Percentiles rank a stretch among this genome's conserved stretches.
Evolutionary conservation across 1,139 yeast genomes (phyloP).

Genomic region (Debaryomycetaceae sp.): DNA sequence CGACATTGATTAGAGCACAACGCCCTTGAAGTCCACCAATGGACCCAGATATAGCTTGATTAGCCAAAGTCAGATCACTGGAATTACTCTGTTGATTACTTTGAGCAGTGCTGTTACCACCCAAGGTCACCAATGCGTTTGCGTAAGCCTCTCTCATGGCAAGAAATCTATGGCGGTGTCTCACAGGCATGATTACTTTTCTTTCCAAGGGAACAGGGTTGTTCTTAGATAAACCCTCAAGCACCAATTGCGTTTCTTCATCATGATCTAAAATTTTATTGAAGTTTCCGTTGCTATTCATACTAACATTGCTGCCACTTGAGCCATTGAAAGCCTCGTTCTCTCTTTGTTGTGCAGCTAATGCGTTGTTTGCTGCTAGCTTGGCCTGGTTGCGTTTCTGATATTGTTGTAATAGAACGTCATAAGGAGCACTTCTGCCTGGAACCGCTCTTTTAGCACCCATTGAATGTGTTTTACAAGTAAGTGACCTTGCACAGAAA

Average conservation of each 20-base stretch:
- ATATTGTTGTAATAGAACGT: constrained; percentile 79
- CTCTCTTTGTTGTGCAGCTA: constrained; percentile 51
- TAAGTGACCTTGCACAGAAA: constrained; percentile 87
- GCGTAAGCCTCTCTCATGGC: constrained; percentile 85
- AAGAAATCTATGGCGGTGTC: constrained; percentile 67
- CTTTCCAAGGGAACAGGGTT: constrained; percentile 82
- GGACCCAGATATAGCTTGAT: constrained; percentile 51
- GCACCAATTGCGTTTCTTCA: constrained; percentile 89
- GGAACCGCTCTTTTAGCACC: constrained; percentile 94
- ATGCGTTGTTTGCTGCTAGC: constrained; percentile 76
- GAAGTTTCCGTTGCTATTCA: constrained; percentile 13
- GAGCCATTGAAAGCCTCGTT: constrained; percentile 41
- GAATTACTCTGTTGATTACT: constrained; percentile 14
- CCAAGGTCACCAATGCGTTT: constrained; percentile 45
- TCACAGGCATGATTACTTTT: constrained; percentile 65
- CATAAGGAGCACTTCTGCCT: constrained; percentile 92
- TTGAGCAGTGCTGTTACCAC: constrained; percentile 18
- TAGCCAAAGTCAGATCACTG: constrained; percentile 42
- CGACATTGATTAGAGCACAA: constrained; percentile 70
- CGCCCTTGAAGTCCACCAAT: constrained; percentile 75
- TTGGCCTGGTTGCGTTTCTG: constrained; percentile 92
- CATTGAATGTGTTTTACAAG: constrained; percentile 98
- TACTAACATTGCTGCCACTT: constrained; percentile 9
- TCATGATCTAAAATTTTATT: constrained; percentile 59
- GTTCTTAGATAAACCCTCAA: constrained; percentile 85